Evolutionary conservation across 1,284 basidiomycete species (phyloP).

Genomic region (Amylostereum areolatum): DNA sequence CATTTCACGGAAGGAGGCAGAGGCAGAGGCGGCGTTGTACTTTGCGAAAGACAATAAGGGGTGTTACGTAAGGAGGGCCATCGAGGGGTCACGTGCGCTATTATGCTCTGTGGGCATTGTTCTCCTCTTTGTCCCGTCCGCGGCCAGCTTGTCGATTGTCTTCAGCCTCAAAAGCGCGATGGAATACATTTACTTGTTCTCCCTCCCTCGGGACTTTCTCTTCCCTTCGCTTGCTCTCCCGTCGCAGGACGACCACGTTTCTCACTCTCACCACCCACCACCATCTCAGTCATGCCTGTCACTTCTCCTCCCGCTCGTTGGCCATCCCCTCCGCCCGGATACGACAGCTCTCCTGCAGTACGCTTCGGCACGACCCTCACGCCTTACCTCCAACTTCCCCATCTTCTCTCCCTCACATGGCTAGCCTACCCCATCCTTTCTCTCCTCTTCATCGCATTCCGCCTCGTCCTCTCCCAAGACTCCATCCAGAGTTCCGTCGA

Average conservation of each 20-base stretch:
- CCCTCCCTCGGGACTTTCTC: conserved; percentile 12
- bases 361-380: conserved; percentile 47
- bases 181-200: conserved; percentile 9
- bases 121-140: too few relatives aligned
- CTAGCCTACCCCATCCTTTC: conserved; percentile 82
- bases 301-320: conserved; percentile 25
- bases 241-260: conserved; percentile 45
- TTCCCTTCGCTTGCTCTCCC: conserved; percentile 17
- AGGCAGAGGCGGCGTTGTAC: too few relatives aligned
- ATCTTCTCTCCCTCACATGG: conserved; percentile 81
- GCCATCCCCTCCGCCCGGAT: conserved; percentile 46
- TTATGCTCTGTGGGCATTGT: too few relatives aligned
- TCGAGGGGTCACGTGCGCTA: too few relatives aligned
- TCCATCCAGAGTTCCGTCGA: conserved; percentile 63
- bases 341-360: conserved; percentile 41
- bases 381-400: conserved; percentile 78
- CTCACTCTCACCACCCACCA: conserved; percentile 6
- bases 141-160: too few relatives aligned
- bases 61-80: too few relatives aligned
- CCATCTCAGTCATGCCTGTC: conserved; percentile 23
- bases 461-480: conserved; percentile 68
- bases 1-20: too few relatives aligned
- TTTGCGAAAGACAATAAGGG: too few relatives aligned
- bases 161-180: neutral
- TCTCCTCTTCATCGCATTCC: conserved; percentile 80